Base-by-base conservation (phyloP, 345 rosid genomes). In the Brassica juncea region DNA sequence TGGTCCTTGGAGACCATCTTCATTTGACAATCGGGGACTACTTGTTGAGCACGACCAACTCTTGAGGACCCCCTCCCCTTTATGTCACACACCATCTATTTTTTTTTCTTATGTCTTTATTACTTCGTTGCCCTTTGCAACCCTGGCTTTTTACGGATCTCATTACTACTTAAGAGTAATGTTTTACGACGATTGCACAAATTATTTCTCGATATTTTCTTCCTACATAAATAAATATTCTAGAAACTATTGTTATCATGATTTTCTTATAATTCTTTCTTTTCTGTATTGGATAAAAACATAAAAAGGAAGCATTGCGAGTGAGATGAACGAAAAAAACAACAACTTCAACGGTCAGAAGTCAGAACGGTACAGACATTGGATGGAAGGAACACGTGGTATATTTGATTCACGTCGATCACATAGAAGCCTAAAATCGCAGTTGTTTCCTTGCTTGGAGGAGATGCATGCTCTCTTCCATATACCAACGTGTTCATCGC, bases 1-100 rank as follows among this genome's bases (percentile, higher is more conserved):
- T 93, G 73, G 81, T 55, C 12, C 79, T 87, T 10, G 98, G 91
- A 66, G 79, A 87, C 49, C 94, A 91, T 35, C 76, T 91, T 1
- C 87, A 86, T 76, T 82, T 95, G 77, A 84, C 87, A 0, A 86
- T 80, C 1, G 90, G 94, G 0, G 94, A 94, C 44, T 80, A 69
- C 32, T 77, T 76, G 30, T 78, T 70, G 65, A 78, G 73, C 72
- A 77, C 28, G 15, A 70, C 23, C 12, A 64, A 32, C 44, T 32
- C 68, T 9, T 80, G 61, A 74, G 16, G 16, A 28, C 31, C 34
- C 49, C n/a, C 30, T 58, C 6, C 28, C 2, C 6, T 28, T 19
- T 39, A 11, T 21, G 5, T 23, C 30, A 28, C 28, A 27, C 64
- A 25, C 7, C 31, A 59, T 59, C 31, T 10, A 21, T 58, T 58